Evolutionary conservation across 2,329 filamentous ascomycete genomes (phyloP), one percentile per base, ranked within the genome.

Genomic region (Penicillium sp.): DNA sequence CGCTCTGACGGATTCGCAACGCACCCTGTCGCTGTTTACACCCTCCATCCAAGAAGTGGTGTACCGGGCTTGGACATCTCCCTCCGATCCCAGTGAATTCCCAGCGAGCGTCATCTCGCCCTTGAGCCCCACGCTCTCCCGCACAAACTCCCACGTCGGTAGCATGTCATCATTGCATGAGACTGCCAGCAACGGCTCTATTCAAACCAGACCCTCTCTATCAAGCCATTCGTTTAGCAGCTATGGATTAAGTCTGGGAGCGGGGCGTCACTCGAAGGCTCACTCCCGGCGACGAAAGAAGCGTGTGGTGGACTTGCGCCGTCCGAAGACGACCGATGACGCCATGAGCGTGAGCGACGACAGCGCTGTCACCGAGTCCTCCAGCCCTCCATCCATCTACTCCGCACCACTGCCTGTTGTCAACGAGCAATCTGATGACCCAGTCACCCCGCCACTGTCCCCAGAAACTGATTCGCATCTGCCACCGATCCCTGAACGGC

Each of bases 41-140:
- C 89, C 91, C 0, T 81, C 84, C n/a, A 91, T 97, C 43, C 76
- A 81, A 36, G 88, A 97, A 64, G 87, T 87, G 3, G 84, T 97
- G 17, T 96, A 94, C 65, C 80, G 93, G 44, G 93, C 91, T 20
- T 95, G 90, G 87, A 87, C 91, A 11, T 86, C 86, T 27, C 80
- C 84, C 23, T 76, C 79, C 35, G 89, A 95, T 46, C 76, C 81
- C 42, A 75, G 75, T 29, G 86, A 93, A 30, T 50, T 62, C n/a
- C 52, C 60, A 16, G 63, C 53, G 18, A 62, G 59, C 27, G 62
- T 71, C 15, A 65, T 60, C 21, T 64, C 67, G 2, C 72, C 41
- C 52, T 58, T 50, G 34, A 76, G 64, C 60, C 75, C 63, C 4
- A 74, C 74, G 29, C 63, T 87, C 13, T 77, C 76, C 28, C 78